These are phyloP conservation scores for Alternaria panax DNA, from an alignment of 2,329 filamentous ascomycete species.

Conservation along the genomic window DNA sequence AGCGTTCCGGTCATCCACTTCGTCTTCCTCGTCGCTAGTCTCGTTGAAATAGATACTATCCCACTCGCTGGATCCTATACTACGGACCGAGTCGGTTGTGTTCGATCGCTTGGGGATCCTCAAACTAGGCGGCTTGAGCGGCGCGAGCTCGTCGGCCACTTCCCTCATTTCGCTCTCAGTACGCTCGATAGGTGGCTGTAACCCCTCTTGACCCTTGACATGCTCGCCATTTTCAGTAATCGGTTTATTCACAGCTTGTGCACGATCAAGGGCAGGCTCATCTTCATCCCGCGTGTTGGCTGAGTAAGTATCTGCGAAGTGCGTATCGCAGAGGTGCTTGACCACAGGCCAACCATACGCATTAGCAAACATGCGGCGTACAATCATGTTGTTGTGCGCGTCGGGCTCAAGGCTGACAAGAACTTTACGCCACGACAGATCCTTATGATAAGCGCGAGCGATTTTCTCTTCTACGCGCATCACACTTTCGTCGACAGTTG, in stretches of 20 bases:
- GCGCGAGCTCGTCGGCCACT: slow-evolving; percentile 52
- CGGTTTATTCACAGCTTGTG: slow-evolving; percentile 64
- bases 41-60: slow-evolving; percentile 58
- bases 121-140: slow-evolving; percentile 36
- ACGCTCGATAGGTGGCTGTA: slow-evolving; percentile 47
- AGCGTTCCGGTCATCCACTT: slow-evolving; percentile 50
- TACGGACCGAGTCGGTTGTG: slow-evolving; percentile 38
- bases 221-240: slow-evolving; percentile 72
- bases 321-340: slow-evolving; percentile 91
- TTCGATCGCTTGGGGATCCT: slow-evolving; percentile 30
- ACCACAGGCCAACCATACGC: slow-evolving; percentile 97
- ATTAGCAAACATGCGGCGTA: slow-evolving; percentile 95
- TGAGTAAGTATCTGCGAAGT: slow-evolving; percentile 80
- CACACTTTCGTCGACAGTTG: slow-evolving; percentile 58
- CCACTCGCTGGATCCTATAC: slow-evolving; percentile 56
- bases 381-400: slow-evolving; percentile 98
- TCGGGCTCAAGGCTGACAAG: slow-evolving; percentile 94
- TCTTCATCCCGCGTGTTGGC: slow-evolving; percentile 72
- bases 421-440: slow-evolving; percentile 94
- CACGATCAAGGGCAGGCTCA: slow-evolving; percentile 72
- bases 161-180: slow-evolving; percentile 59
- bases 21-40: slow-evolving; percentile 57
- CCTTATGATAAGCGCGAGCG: slow-evolving; percentile 90
- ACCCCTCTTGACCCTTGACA: slow-evolving; percentile 59
- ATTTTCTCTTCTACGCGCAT: slow-evolving; percentile 99